These are phyloP conservation scores for Gracilariopsis chorda DNA, from an alignment of 23 red algal genomes.

Conservation along the genomic window DNA sequence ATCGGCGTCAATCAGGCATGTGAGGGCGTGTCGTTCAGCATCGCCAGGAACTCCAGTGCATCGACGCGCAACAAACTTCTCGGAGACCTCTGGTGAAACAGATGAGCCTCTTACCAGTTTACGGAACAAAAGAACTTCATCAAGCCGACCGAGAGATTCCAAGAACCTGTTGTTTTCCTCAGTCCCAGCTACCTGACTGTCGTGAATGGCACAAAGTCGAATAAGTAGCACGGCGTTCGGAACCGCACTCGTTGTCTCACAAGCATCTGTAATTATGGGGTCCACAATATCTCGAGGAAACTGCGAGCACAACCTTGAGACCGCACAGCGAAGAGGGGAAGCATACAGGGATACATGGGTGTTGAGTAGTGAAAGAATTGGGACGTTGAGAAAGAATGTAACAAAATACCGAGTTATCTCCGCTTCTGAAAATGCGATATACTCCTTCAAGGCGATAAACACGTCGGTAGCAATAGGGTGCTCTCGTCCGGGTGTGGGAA, in stretches of 20 bases:
- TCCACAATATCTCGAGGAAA: slow-evolving; percentile 37
- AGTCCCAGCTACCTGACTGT: not conserved
- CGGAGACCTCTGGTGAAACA: slow-evolving; percentile 14
- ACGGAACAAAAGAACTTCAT: slow-evolving; percentile 46
- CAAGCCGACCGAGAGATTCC: slow-evolving; percentile 25
- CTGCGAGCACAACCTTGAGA: slow-evolving; percentile 14
- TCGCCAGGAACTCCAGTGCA: slow-evolving; percentile 46
- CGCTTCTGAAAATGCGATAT: slow-evolving; percentile 16
- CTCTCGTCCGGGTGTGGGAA: slow-evolving; percentile 32
- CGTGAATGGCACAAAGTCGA: slow-evolving; percentile 24
- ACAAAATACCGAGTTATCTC: slow-evolving; percentile 62
- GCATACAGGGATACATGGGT: slow-evolving; percentile 53
- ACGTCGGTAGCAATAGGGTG: slow-evolving; percentile 33
- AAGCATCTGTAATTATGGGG: slow-evolving; percentile 28
- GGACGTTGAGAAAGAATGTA: slow-evolving; percentile 32
- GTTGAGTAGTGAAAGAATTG: slow-evolving; percentile 22
- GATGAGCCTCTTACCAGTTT: slow-evolving; percentile 42
- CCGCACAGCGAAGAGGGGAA: slow-evolving; percentile 34
- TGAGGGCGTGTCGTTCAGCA: slow-evolving; percentile 58
- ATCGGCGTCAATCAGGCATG: slow-evolving; percentile 36
- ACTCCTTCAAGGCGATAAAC: slow-evolving; percentile 27
- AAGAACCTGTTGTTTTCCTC: slow-evolving; percentile 4
- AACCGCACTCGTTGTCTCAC: slow-evolving; percentile 28
- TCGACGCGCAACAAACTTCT: slow-evolving; percentile 39
- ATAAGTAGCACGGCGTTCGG: slow-evolving; percentile 50